Evolutionary conservation across 129 eudicot genomes (phyloP).

Genomic region (Flaveria robusta): DNA sequence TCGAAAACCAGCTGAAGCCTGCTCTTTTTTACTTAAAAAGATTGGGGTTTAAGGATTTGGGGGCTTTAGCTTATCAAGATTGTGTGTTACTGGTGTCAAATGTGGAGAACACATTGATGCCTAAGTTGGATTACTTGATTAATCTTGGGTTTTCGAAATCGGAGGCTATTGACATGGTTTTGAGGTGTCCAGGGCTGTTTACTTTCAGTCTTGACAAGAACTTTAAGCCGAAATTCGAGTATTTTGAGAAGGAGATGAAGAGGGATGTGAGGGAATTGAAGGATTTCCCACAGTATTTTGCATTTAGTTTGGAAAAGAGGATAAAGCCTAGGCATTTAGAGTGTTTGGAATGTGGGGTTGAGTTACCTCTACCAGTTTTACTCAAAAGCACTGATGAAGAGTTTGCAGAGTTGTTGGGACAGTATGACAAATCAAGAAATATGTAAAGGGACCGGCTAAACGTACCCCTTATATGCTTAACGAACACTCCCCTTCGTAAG

Average conservation of each 20-base stretch:
- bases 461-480: too few relatives aligned
- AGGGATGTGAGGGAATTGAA: conserved; percentile 66
- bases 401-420: conserved; percentile 52
- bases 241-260: conserved; percentile 57
- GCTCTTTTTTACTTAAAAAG: conserved; percentile 71
- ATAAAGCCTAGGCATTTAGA: conserved; percentile 70
- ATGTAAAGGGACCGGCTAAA: not conserved
- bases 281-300: conserved; percentile 83
- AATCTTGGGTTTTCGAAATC: conserved; percentile 65
- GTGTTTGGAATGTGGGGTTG: conserved; percentile 52
- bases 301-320: conserved; percentile 95
- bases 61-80: conserved; percentile 73
- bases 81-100: conserved; percentile 78
- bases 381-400: conserved; percentile 83
- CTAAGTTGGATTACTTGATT: conserved; percentile 66
- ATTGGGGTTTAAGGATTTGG: conserved; percentile 66
- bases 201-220: conserved; percentile 89
- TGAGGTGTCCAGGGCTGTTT: conserved; percentile 50
- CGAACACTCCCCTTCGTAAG: too few relatives aligned
- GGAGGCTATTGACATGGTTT: conserved; percentile 35
- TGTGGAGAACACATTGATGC: conserved; percentile 76
- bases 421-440: conserved; percentile 15
- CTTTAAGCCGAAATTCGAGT: conserved; percentile 77
- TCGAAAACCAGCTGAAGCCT: conserved; percentile 71
- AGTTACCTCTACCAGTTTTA: conserved; percentile 57